These are phyloP conservation scores for Ananas comosus DNA, from an alignment of 176 grass and related monocot species.

Conservation along the genomic window DNA sequence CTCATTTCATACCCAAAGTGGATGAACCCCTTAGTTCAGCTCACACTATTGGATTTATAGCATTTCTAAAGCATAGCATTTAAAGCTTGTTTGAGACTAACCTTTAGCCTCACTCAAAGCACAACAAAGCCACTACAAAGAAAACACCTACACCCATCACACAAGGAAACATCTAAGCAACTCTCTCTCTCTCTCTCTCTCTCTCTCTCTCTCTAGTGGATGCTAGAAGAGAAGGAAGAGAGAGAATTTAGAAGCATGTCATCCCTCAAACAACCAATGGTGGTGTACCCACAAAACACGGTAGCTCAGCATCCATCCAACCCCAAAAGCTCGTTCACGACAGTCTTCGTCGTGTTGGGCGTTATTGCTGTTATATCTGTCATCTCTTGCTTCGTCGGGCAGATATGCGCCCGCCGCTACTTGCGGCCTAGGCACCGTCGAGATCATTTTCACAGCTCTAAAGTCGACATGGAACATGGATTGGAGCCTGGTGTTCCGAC, in stretches of 20 bases:
- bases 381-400: constrained; percentile 58
- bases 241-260: not conserved
- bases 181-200: not conserved
- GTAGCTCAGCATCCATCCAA: not conserved
- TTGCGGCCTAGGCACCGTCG: constrained; percentile 37
- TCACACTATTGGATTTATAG: too few species aligned
- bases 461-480: constrained; percentile 45
- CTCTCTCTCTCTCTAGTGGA: not conserved
- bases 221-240: not conserved
- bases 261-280: not conserved
- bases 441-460: constrained; percentile 45
- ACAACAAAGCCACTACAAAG: not conserved
- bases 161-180: too few species aligned
- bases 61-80: not conserved
- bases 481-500: not conserved
- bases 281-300: not conserved
- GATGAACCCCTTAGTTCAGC: too few species aligned
- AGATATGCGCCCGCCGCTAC: constrained; percentile 52
- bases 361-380: constrained; percentile 56
- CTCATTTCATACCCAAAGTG: too few species aligned
- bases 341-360: constrained; percentile 60
- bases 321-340: constrained; percentile 36
- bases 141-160: too few species aligned
- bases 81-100: not conserved
- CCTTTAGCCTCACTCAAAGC: not conserved